These are phyloP conservation scores for Rubia peregrina DNA, from an alignment of 305 asterid genomes.

Conservation along the genomic window DNA sequence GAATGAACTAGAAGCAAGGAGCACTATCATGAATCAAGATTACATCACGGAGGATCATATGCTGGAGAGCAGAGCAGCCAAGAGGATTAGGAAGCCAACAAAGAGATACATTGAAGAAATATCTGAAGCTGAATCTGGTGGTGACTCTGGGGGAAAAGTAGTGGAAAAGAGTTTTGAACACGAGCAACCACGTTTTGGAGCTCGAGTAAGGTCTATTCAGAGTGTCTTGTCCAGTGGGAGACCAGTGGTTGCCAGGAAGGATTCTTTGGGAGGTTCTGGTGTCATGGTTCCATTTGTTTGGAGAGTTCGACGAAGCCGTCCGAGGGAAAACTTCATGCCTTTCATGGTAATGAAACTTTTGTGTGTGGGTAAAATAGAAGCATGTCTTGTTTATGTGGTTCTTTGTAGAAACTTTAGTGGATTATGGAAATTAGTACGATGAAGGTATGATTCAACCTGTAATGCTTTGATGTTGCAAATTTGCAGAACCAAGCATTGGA, in stretches of 20 bases:
- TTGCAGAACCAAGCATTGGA: conserved; percentile 7
- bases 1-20: conserved; percentile 26
- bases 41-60: conserved; percentile 40
- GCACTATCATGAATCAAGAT: conserved; percentile 28
- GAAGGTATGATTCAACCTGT: background rate
- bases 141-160: conserved; percentile 52
- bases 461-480: conserved; percentile 7
- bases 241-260: conserved; percentile 54
- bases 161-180: conserved; percentile 24
- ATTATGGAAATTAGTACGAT: background rate
- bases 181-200: conserved; percentile 32
- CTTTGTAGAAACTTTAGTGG: background rate
- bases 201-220: conserved; percentile 34
- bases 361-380: background rate
- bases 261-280: conserved; percentile 85
- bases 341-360: conserved; percentile 58
- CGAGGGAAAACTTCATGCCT: conserved; percentile 68
- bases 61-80: conserved; percentile 49
- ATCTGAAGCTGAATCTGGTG: conserved; percentile 64
- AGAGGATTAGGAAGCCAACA: conserved; percentile 90
- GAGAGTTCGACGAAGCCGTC: conserved; percentile 81
- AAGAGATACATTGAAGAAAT: conserved; percentile 82
- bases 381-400: conserved; percentile 1
- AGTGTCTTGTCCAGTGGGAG: conserved; percentile 38
- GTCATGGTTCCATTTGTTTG: conserved; percentile 83